Conservation (phyloP, 1,284 basidiomycete genomes). For the Amanita bisporigera region DNA sequence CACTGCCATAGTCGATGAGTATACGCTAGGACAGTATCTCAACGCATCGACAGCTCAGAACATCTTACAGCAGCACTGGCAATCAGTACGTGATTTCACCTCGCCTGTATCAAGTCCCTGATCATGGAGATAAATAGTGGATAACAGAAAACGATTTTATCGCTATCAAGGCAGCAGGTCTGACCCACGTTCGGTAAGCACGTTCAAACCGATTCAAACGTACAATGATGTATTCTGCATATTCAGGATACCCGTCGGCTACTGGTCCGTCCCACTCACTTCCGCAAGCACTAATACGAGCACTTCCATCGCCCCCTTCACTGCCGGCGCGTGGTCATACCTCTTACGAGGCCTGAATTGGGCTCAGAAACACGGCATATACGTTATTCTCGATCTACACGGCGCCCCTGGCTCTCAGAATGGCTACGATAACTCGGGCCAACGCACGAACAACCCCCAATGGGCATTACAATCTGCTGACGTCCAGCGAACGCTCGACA, state of each 20-base stretch:
- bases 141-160: constrained; percentile 74
- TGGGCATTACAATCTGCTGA: constrained; percentile 68
- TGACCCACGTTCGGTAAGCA: constrained; percentile 76
- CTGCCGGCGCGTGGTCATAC: constrained; percentile 71
- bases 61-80: constrained; percentile 67
- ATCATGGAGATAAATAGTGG: constrained; percentile 49
- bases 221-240: constrained; percentile 11
- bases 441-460: constrained; percentile 61
- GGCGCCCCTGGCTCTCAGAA: constrained; percentile 76
- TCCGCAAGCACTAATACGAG: constrained; percentile 56
- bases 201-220: constrained; percentile 4
- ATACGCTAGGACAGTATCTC: constrained; percentile 64
- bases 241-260: constrained; percentile 70
- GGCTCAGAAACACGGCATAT: constrained; percentile 61
- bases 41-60: constrained; percentile 52
- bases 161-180: constrained; percentile 68
- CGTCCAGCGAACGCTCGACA: constrained; percentile 67
- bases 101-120: background rate
- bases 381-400: constrained; percentile 75
- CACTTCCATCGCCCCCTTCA: constrained; percentile 60
- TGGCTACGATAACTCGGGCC: constrained; percentile 86
- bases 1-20: constrained; percentile 68
- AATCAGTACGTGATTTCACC: constrained; percentile 47
- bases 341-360: constrained; percentile 67
- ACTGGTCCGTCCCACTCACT: constrained; percentile 74